Percentiles rank a stretch among this genome's conserved stretches.
These are phyloP conservation scores for Pythium phragmiticola DNA, from an alignment of 352 stramenopile genomes.

Conservation along the genomic window DNA sequence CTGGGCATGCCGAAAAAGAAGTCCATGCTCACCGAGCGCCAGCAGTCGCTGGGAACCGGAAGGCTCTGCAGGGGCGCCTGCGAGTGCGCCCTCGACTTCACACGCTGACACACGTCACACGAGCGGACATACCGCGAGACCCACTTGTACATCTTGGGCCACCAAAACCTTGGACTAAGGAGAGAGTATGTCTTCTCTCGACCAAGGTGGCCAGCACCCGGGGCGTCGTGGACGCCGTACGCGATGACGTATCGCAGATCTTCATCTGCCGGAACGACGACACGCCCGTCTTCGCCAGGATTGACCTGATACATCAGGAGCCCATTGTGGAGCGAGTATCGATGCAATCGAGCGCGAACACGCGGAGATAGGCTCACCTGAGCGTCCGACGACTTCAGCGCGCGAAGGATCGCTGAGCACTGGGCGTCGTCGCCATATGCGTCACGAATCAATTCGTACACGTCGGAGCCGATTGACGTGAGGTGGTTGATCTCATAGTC, in stretches of 20 bases:
- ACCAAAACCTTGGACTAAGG: conserved; percentile 11
- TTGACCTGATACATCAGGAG: conserved; percentile 6
- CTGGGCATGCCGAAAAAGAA: conserved; percentile 17
- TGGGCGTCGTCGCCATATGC: background rate
- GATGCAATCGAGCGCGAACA: conserved; percentile 10
- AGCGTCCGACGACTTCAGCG: background rate
- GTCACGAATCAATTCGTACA: conserved; percentile 6
- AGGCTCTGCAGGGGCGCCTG: conserved; percentile 19
- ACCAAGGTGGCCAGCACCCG: conserved; percentile 11
- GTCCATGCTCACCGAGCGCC: conserved; percentile 21
- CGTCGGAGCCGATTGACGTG: background rate
- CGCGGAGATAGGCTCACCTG: background rate
- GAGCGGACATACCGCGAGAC: conserved; percentile 11
- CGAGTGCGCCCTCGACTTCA: background rate
- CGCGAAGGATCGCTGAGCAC: background rate
- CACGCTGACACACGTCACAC: conserved; percentile 24
- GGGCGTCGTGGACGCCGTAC: conserved; percentile 17
- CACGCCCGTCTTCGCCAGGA: background rate
- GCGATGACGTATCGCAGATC: conserved; percentile 27
- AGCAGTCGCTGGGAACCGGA: conserved; percentile 15
- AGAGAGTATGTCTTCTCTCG: conserved; percentile 28
- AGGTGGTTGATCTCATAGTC: conserved; percentile 3
- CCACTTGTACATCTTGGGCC: conserved; percentile 31
- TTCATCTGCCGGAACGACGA: conserved; percentile 17
- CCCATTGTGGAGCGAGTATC: conserved; percentile 5